Base-by-base conservation (phyloP, 257 asterid species). In the Petunia secreta region DNA sequence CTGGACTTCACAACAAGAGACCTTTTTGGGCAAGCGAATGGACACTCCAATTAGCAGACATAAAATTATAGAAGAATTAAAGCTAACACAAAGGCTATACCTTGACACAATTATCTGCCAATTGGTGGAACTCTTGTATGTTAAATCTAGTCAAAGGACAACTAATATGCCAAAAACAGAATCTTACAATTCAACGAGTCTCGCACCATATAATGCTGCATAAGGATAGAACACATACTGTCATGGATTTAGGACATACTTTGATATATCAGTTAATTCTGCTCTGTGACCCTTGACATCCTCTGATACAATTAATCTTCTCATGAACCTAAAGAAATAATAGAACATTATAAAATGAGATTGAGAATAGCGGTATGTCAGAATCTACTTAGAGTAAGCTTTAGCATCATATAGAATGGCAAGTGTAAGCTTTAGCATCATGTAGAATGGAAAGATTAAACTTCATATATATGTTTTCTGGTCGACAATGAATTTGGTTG, bases 261-360 rank as follows among this genome's bases (percentile, higher is more conserved):
- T 91, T 87, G 90, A 75, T 55, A 82, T 80, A 75, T 85, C 91
- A 75, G 82, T 80, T 80, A 82, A 69, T 55, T 90, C 92, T 79
- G 75, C 77, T 66, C 69, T 89, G 73, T 85, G 82, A 69, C 54
- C 86, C 74, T 14, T 75, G 40, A 50, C 77, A 78, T 87, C 95
- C 54, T 82, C 89, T 79, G 50, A 7, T 78, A 79, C 78, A 79
- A 78, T 80, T 83, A 44, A 95, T 90, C 81, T 92, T 90, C 82
- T 83, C 91, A 76, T 92, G 92, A 80, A 93, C 85, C 98, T 94
- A 86, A 66, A 67, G 58, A 79, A 63, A 80, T 79, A 25, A 59
- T 50, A 75, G 73, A 78, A 6, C 48, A 48, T 15, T 0, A 1
- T 14, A 78, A 67, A 15, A 48, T 64, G 25, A 25, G 41, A 41